phyloP scores from a whole-genome alignment of 306 rosid species.

The Glycine latifolia region DNA sequence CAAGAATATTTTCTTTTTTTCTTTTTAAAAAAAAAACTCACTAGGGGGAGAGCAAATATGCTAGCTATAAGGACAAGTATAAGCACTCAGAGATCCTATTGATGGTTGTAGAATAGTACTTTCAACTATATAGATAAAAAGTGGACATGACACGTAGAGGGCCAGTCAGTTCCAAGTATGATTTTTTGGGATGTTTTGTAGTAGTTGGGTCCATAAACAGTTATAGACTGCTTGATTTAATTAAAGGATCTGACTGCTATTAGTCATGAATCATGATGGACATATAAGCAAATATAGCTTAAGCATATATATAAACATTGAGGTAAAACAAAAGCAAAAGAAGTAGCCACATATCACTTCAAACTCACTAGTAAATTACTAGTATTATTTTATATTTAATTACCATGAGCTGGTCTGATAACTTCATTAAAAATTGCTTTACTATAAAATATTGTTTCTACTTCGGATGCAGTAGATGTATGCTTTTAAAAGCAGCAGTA shows the following conservation, averaged over 20 bases:
- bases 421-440: neutral
- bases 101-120: slow-evolving; percentile 40
- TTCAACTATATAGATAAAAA: slow-evolving; percentile 45
- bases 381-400: neutral
- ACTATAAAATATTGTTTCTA: neutral
- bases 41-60: slow-evolving; percentile 30
- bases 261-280: neutral
- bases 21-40: neutral
- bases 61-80: slow-evolving; percentile 45
- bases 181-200: slow-evolving; percentile 38
- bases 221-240: neutral
- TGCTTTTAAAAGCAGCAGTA: neutral
- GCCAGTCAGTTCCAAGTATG: slow-evolving; percentile 43
- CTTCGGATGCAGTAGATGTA: neutral
- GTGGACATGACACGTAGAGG: slow-evolving; percentile 36
- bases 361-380: neutral
- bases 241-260: neutral
- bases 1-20: neutral
- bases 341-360: neutral
- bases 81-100: slow-evolving; percentile 42
- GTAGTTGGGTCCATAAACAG: slow-evolving; percentile 35
- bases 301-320: neutral
- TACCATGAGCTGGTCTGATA: neutral
- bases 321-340: neutral
- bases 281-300: neutral